These are phyloP conservation scores for Geosiphon pyriformis DNA, from an alignment of 192 early-diverging fungal genomes.

Conservation along the genomic window DNA sequence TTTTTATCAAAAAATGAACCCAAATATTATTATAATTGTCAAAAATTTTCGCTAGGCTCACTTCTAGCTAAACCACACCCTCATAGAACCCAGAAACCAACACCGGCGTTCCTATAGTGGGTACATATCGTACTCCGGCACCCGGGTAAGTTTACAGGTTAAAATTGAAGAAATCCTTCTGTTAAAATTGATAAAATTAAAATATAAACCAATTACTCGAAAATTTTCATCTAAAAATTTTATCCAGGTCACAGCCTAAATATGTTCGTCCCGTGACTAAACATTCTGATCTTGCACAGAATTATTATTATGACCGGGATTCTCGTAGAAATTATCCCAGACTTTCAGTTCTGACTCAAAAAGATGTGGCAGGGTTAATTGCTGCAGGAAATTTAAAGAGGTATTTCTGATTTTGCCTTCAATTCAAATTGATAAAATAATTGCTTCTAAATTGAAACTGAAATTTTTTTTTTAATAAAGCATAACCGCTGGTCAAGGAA, in stretches of 20 bases:
- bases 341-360: slow-evolving; percentile 71
- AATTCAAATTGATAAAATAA: slow-evolving; percentile 1
- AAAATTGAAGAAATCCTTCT: neutral
- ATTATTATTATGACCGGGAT: slow-evolving; percentile 91
- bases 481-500: slow-evolving; percentile 6
- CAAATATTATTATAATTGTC: neutral
- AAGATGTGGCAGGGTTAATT: slow-evolving; percentile 67
- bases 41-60: neutral
- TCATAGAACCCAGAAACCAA: slow-evolving; percentile 19
- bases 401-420: slow-evolving; percentile 19
- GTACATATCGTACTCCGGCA: slow-evolving; percentile 21
- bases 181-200: neutral
- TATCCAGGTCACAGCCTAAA: slow-evolving; percentile 40
- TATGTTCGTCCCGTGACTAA: slow-evolving; percentile 47
- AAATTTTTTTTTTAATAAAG: neutral
- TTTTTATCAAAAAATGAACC: neutral
- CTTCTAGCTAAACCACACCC: neutral
- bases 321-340: slow-evolving; percentile 87
- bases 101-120: slow-evolving; percentile 12
- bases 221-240: neutral
- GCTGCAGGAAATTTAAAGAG: slow-evolving; percentile 34
- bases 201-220: neutral
- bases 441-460: neutral
- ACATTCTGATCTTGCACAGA: slow-evolving; percentile 66
- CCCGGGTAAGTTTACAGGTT: slow-evolving; percentile 10